Evolutionary conservation across 352 stramenopile genomes (phyloP), one percentile per base, ranked within the genome.

Genomic region (Globisporangium alternatum): DNA sequence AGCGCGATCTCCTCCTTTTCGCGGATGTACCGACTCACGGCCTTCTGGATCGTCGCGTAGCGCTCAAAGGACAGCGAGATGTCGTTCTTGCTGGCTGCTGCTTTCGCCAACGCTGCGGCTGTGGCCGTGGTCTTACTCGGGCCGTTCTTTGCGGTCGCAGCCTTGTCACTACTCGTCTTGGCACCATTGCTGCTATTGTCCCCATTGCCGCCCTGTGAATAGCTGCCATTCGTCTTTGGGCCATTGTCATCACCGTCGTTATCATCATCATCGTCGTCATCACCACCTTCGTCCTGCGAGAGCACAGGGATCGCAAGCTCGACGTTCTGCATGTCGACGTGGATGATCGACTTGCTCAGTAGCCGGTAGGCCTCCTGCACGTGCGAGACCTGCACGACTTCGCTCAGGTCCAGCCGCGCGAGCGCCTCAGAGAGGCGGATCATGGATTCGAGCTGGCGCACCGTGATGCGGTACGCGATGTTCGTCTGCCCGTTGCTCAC

Each of bases 361-460:
- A 99, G 71, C 0, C 97, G 86, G 66, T 98, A 99, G 0, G 98
- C 97, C 74, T 99, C 97, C 60, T 97, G 78, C 21, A 99, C 96
- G 75, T 99, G 97, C 25, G 81, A 74, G 21, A 96, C 78, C 28
- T 88, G 67, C 52, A 99, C 96, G 2, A 82, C 71, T 37, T 98
- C 86, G 54, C 96, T 97, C 52, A 99, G 87, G 72, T 99, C 95
- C 22, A 99, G 75, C 53, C 97, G 71, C 17, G 98, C 97, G 37
- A 99, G 76, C 19, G 93, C 97, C 76, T 99, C 97, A 0, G 94
- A 98, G 33, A 99, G 81, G 0, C 98, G 95, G 69, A 99, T 98
- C 86, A 99, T 97, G 3, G 94, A 98, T 76, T 99, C 98, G 21
- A 99, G 87, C 78, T 99, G 97, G 28, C 97, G 95, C 49, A 99